Evolutionary conservation across 768 basidiomycete genomes (phyloP), one percentile per base, ranked within the genome.

Genomic region (Russula griseocarnosa): DNA sequence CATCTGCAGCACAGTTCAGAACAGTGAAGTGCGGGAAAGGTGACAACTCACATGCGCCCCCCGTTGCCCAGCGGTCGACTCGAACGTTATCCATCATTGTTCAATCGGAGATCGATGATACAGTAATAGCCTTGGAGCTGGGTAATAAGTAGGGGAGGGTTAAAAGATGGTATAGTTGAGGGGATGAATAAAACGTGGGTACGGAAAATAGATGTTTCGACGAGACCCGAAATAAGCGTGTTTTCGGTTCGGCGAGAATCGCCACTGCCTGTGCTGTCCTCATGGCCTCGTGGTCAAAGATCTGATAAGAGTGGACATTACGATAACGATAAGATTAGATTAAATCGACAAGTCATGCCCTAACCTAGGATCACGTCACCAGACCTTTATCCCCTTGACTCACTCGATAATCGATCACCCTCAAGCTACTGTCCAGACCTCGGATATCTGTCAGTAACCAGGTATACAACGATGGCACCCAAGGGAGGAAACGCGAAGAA

Each of bases 401-500:
- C 49, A 40, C 38, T 36, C 36, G 13, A 18, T 40, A 9, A 14
- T 22, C 28, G 47, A 49, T 49, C 47, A 22, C 11, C 47, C 22
- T 26, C 47, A 18, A 40, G 38, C 13, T 36, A 40, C 18, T 18
- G 16, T 40, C 38, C 20, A 32, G 32, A 32, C 8, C 32, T n/a
- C 50, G 3, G 10, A 40, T n/a, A 24, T 18, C 18, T 16, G 38
- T 28, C 20, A 9, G 10, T 24, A 10, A 34, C 13, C 18, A 46
- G 34, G 30, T 32, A 53, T 16, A 54, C 7, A 34, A 42, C 4
- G 20, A 94, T 95, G 94, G 76, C 94, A 54, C 94, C 94, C 1
- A 92, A 92, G 75, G 90, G 87, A 66, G 85, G 82, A 69, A 96
- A 94, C 79, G 80, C 91, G 62, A 97, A 96, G 86, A 96, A 96